Evolutionary conservation across 2,329 filamentous ascomycete genomes (phyloP).

Genomic region (Aspergillus sclerotialis): DNA sequence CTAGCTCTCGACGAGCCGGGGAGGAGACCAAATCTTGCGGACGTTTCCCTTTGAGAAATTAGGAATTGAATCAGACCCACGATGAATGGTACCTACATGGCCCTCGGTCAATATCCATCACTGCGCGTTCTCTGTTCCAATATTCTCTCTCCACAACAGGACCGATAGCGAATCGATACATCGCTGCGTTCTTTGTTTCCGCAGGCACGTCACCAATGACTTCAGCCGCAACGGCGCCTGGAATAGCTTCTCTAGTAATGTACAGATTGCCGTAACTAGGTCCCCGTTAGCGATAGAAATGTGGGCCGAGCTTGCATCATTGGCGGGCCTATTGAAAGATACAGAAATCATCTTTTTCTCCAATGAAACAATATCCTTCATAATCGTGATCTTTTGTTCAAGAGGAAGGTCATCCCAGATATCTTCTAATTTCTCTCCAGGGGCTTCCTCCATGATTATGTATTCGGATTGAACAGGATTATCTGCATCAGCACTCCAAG

Average conservation of each 20-base stretch:
- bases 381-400: conserved; percentile 7
- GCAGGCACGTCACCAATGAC: conserved; percentile 16
- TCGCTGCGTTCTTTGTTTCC: conserved; percentile 23
- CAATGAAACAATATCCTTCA: conserved; percentile 26
- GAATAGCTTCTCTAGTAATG: conserved; percentile 23
- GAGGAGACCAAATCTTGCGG: conserved; percentile 24
- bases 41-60: conserved; percentile 24
- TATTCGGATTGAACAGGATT: conserved; percentile 18
- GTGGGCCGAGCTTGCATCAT: too few species aligned
- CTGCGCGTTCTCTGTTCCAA: conserved; percentile 28
- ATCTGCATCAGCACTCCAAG: conserved; percentile 12
- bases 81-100: conserved; percentile 34
- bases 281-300: conserved; percentile 6
- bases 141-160: conserved; percentile 28
- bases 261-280: conserved; percentile 33
- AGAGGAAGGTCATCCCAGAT: conserved; percentile 20
- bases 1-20: conserved; percentile 26
- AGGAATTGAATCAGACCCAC: too few species aligned
- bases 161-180: conserved; percentile 29
- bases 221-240: conserved; percentile 22
- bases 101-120: conserved; percentile 31
- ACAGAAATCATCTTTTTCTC: conserved; percentile 31
- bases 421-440: conserved; percentile 15
- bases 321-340: conserved; percentile 24
- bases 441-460: conserved; percentile 22